phyloP scores from a whole-genome alignment of 225 moss, liverwort and hornwort genomes.

The Pseudisothecium myosuroides region DNA sequence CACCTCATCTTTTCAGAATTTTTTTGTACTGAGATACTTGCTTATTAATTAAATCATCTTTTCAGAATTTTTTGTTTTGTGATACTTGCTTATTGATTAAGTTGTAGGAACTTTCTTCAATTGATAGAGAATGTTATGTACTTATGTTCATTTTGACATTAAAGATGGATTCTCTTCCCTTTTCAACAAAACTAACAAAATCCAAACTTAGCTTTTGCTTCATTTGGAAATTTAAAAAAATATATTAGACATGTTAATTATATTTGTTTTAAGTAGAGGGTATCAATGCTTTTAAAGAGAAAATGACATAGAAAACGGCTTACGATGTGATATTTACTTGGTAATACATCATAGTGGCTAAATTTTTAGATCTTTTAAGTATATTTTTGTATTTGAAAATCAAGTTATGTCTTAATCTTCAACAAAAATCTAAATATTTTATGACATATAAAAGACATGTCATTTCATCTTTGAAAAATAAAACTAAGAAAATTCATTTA shows the following conservation, averaged over 20 bases:
- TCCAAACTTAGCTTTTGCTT: background rate
- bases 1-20: background rate
- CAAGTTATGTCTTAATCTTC: background rate
- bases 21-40: background rate
- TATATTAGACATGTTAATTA: background rate
- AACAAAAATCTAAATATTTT: background rate
- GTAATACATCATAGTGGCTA: background rate
- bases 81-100: background rate
- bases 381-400: background rate
- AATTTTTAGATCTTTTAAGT: background rate
- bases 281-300: background rate
- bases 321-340: background rate
- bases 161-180: background rate
- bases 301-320: background rate
- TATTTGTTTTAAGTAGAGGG: background rate
- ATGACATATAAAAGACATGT: background rate
- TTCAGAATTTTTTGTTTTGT: no score
- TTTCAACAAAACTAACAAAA: background rate
- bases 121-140: background rate
- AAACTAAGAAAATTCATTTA: background rate
- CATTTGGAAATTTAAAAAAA: background rate
- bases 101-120: background rate
- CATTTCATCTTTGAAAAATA: background rate
- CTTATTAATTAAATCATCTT: background rate
- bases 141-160: background rate